Conservation (phyloP, 2,329 filamentous ascomycete genomes). For the Rugonectria rugulosa region DNA sequence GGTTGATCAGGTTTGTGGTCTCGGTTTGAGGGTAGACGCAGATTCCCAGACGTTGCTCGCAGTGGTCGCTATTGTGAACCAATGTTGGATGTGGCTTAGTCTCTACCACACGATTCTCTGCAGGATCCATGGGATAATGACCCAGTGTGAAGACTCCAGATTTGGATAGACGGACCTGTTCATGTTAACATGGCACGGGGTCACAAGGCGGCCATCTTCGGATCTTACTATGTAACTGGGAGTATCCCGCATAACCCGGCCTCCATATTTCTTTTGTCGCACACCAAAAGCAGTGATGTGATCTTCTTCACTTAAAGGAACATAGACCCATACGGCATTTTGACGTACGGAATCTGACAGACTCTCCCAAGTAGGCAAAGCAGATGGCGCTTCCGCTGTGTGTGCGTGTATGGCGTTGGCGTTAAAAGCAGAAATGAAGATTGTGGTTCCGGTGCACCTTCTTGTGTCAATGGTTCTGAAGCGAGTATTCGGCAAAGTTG, state of each 20-base stretch:
- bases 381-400: not conserved
- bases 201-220: not conserved
- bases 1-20: not conserved
- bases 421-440: slow-evolving; percentile 9
- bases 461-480: slow-evolving; percentile 3
- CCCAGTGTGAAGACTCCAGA: slow-evolving; percentile 7
- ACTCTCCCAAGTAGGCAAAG: not conserved
- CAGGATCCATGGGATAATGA: not conserved
- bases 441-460: slow-evolving; percentile 6
- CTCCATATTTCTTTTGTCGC: slow-evolving; percentile 2
- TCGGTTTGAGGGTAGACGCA: slow-evolving; percentile 1
- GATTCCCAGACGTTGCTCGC: too few species aligned
- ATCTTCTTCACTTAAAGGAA: slow-evolving; percentile 1
- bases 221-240: slow-evolving; percentile 7
- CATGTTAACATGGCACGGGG: not conserved
- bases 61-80: slow-evolving; percentile 2
- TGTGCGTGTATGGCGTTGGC: slow-evolving; percentile 6
- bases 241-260: slow-evolving; percentile 1
- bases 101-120: slow-evolving; percentile 1
- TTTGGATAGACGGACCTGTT: slow-evolving; percentile 8
- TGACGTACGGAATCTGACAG: not conserved
- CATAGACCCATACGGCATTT: slow-evolving; percentile 3
- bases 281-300: slow-evolving; percentile 6
- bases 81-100: slow-evolving; percentile 1
- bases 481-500: not conserved